Percentiles rank a stretch among this genome's conserved stretches.
Evolutionary conservation across 2,329 filamentous ascomycete species (phyloP).

Genomic region (Pestalotiopsis sp.): DNA sequence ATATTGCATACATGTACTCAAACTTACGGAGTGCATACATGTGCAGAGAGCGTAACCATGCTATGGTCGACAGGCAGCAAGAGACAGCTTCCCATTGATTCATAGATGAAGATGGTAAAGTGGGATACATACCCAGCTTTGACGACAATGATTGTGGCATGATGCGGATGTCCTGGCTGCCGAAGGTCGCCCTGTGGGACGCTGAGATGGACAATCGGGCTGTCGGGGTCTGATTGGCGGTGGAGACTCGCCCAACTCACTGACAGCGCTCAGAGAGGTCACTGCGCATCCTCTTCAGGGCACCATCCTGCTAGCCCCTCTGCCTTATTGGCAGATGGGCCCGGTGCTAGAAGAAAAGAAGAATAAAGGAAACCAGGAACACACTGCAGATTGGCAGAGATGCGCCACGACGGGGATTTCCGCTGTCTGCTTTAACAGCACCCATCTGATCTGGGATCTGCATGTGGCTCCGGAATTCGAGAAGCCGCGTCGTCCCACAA

Average conservation of each 20-base stretch:
- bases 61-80: too few species aligned
- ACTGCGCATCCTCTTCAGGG: not conserved
- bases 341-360: not conserved
- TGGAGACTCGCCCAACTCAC: not conserved
- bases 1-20: too few species aligned
- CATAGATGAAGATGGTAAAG: too few species aligned
- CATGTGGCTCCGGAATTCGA: conserved; percentile 2
- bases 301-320: not conserved
- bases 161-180: not conserved
- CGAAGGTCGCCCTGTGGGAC: not conserved
- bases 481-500: conserved; percentile 13
- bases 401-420: conserved; percentile 1
- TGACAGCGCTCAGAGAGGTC: not conserved
- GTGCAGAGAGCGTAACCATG: too few species aligned
- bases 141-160: not conserved
- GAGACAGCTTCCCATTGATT: too few species aligned
- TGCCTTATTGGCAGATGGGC: not conserved
- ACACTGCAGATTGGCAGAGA: not conserved
- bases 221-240: not conserved
- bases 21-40: too few species aligned
- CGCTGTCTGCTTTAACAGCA: not conserved
- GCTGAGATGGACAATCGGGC: not conserved
- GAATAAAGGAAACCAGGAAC: not conserved
- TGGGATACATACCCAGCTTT: too few species aligned
- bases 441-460: conserved; percentile 2